phyloP scores from a whole-genome alignment of 176 grass and related monocot genomes.

The Cymbopogon citratus region DNA sequence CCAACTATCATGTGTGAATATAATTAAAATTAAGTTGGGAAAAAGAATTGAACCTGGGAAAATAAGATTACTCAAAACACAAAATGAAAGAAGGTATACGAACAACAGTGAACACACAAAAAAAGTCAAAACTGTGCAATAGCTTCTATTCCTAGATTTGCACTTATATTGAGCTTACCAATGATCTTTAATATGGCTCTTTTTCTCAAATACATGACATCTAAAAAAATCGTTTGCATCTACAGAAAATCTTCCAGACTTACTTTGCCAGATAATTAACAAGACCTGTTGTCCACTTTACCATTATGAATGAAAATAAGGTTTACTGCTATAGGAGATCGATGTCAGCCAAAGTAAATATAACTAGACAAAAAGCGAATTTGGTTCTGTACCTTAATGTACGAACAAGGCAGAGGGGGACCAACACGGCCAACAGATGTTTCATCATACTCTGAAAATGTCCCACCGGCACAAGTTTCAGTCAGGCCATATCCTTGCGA shows the following conservation, averaged over 20 bases:
- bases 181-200: not conserved
- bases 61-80: not conserved
- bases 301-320: not conserved
- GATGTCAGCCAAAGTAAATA: not conserved
- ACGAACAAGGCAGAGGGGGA: constrained; percentile 76
- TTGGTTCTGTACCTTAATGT: constrained; percentile 61
- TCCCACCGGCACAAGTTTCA: constrained; percentile 88
- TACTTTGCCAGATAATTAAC: not conserved
- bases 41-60: not conserved
- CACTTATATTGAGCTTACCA: not conserved
- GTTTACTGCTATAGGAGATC: not conserved
- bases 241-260: constrained; percentile 1
- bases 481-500: constrained; percentile 96
- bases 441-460: constrained; percentile 90
- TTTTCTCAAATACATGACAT: not conserved
- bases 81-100: not conserved
- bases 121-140: not conserved
- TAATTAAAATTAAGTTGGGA: constrained; percentile 19
- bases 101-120: not conserved
- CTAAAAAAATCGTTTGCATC: not conserved
- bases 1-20: constrained; percentile 43
- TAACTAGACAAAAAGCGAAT: not conserved
- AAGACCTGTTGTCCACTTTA: not conserved
- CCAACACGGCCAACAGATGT: constrained; percentile 87
- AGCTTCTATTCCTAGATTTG: not conserved